Conservation (phyloP, 1,284 basidiomycete species). For the Ceratobasidium sp. region DNA sequence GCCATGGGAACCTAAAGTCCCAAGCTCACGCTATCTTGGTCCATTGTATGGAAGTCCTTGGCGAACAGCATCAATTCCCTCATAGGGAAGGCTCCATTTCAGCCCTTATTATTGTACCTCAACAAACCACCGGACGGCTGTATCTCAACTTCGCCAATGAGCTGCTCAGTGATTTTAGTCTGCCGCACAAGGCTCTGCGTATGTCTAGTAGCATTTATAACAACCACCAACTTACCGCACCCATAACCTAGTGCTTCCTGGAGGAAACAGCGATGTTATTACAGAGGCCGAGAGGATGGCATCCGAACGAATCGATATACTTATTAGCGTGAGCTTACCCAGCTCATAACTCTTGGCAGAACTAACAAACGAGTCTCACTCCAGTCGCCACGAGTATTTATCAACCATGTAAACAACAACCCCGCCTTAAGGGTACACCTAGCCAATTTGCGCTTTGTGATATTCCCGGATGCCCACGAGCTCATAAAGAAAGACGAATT, state of each 20-base stretch:
- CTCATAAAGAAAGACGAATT: constrained; percentile 23
- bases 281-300: constrained; percentile 30
- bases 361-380: not conserved
- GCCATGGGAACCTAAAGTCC: constrained; percentile 8
- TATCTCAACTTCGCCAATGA: constrained; percentile 24
- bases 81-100: constrained; percentile 12
- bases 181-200: constrained; percentile 24
- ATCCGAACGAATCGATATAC: constrained; percentile 33
- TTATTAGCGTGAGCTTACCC: constrained; percentile 11
- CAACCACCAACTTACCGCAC: not conserved
- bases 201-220: not conserved
- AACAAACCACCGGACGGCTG: constrained; percentile 33
- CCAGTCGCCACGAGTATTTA: constrained; percentile 32
- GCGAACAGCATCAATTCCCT: not conserved
- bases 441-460: constrained; percentile 3
- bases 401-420: constrained; percentile 41
- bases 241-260: constrained; percentile 23
- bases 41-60: constrained; percentile 19
- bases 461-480: constrained; percentile 31
- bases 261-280: constrained; percentile 23
- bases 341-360: not conserved
- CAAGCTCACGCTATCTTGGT: constrained; percentile 22
- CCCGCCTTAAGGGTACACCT: constrained; percentile 12
- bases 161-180: constrained; percentile 6
- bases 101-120: constrained; percentile 32